Evolutionary conservation across 306 rosid genomes (phyloP), one percentile per base, ranked within the genome.

Genomic region (Casuarina glauca): DNA sequence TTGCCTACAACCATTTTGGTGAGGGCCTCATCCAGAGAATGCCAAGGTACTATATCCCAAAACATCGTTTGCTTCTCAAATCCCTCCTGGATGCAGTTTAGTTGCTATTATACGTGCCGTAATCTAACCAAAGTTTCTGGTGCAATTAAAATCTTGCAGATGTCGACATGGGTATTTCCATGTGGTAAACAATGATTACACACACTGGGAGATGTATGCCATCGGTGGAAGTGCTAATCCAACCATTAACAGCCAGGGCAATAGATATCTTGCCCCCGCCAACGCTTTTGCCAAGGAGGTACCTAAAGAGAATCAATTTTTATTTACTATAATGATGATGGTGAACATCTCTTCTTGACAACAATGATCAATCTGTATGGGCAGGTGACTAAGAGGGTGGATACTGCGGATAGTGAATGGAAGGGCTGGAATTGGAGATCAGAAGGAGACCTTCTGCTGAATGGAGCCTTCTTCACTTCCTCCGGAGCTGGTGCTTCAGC

Each of bases 131-230:
- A 72, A 76, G n/a, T 67, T 68, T 44, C 67, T 67, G 62, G 63
- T 7, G 32, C 57, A 54, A 45, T 69, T 49, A 74, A 78, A 73
- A 75, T 11, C 72, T 78, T 88, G 84, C 94, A 95, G 99, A 80
- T 95, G 99, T 84, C 87, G 99, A 53, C 99, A 95, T 80, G 99
- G 99, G 16, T 93, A 95, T 81, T 93, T 95, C 88, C 99, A 95
- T 67, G 99, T 95, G 80, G 99, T 95, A 68, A 95, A 95, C 87
- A 95, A 95, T 71, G 99, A 95, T 88, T 95, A 95, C 66, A 95
- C 97, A 58, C 99, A 95, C 45, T 93, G 99, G 99, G 94, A 78
- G 76, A 95, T 95, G 99, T 95, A 95, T 78, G 99, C 99, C 75
- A 95, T 95, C 53, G 99, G 99, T 69, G 99, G 99, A 69, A 95